These are phyloP conservation scores for Hypoxylon sp. DNA, from an alignment of 2,329 filamentous ascomycete genomes.

Conservation along the genomic window DNA sequence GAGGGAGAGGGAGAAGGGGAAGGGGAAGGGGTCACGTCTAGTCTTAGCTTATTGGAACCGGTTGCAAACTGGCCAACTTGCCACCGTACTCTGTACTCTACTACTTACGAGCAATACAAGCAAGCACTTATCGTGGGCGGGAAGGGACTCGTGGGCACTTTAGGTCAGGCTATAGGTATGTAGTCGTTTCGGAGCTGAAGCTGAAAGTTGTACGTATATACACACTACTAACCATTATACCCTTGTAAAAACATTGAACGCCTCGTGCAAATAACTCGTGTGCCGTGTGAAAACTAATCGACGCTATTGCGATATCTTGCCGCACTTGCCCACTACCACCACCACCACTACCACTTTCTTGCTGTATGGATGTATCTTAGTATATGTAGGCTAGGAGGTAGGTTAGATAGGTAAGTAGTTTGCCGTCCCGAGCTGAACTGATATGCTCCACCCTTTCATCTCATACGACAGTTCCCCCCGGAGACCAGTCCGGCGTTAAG, in stretches of 20 bases:
- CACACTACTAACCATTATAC: slow-evolving; percentile 16
- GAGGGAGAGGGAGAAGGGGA: too few species aligned
- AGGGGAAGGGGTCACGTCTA: slow-evolving; percentile 1
- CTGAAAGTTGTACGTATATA: slow-evolving; percentile 25
- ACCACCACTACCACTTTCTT: too few species aligned
- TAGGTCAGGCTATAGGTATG: slow-evolving; percentile 7
- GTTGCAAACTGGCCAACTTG: slow-evolving; percentile 17
- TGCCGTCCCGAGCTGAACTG: neutral
- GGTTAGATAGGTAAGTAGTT: too few species aligned
- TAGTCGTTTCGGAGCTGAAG: slow-evolving; percentile 10
- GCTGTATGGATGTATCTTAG: too few species aligned
- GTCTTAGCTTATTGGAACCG: neutral
- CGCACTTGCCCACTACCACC: neutral
- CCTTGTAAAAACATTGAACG: slow-evolving; percentile 19
- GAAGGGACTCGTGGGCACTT: too few species aligned
- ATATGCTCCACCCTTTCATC: neutral
- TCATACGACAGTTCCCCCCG: slow-evolving; percentile 9
- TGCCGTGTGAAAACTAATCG: neutral
- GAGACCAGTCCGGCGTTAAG: slow-evolving; percentile 11
- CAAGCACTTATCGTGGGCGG: too few species aligned
- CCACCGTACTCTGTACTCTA: slow-evolving; percentile 6
- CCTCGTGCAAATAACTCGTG: neutral
- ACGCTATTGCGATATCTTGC: neutral
- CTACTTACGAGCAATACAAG: slow-evolving; percentile 1
- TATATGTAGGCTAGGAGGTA: too few species aligned